A percentile compares a stretch with the other conserved stretches of the same genome.
Conservation (phyloP, 164 flowering plant genomes). For the Amborella trichopoda region DNA sequence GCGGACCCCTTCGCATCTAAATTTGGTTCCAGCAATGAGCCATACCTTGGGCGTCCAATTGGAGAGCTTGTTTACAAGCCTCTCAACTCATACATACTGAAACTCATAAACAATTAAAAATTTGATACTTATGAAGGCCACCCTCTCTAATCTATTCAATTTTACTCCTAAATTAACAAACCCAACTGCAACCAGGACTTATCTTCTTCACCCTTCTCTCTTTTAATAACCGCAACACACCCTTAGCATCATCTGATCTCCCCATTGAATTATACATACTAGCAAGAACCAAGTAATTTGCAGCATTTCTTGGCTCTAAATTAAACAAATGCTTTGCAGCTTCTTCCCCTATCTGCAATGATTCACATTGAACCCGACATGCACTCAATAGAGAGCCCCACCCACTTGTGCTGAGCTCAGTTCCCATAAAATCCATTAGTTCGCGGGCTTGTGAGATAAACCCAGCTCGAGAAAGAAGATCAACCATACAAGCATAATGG, state of each 20-base stretch:
- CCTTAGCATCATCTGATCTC: slow-evolving; percentile 5
- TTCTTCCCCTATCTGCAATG: slow-evolving; percentile 6
- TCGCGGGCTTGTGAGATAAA: slow-evolving; percentile 4
- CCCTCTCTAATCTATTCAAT: too few relatives aligned
- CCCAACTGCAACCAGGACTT: too few relatives aligned
- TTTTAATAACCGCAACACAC: slow-evolving; percentile 5
- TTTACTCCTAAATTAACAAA: too few relatives aligned
- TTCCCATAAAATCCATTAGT: background rate
- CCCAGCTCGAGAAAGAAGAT: slow-evolving; percentile 10
- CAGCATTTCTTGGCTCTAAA: slow-evolving; percentile 8
- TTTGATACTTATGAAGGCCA: too few relatives aligned
- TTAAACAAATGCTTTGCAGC: slow-evolving; percentile 3
- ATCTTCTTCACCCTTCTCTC: too few relatives aligned
- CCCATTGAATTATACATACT: slow-evolving; percentile 3
- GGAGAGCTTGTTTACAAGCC: too few relatives aligned
- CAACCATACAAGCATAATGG: slow-evolving; percentile 8
- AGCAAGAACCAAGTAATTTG: slow-evolving; percentile 10
- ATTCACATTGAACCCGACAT: slow-evolving; percentile 7
- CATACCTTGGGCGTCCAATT: too few relatives aligned
- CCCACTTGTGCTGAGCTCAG: background rate
- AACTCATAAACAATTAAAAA: too few relatives aligned
- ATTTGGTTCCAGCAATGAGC: too few relatives aligned
- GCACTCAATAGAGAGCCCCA: slow-evolving; percentile 12
- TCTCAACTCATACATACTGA: too few relatives aligned
- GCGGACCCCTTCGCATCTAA: too few relatives aligned